Base-by-base conservation (phyloP, 2,329 filamentous ascomycete species). In the Davidsoniella eucalypti region DNA sequence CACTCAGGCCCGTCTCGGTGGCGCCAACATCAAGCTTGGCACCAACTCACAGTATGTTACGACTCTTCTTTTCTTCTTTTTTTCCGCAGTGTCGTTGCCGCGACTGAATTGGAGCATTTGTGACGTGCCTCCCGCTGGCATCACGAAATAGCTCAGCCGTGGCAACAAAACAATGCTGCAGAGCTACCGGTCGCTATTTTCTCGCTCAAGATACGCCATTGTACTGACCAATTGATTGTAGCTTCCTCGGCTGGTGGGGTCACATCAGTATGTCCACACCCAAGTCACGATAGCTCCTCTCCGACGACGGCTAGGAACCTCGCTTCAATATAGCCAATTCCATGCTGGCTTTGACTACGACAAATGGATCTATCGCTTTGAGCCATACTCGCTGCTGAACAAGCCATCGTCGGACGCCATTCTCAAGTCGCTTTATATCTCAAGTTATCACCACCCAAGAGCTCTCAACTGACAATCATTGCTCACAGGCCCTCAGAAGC, bases 401-500 rank as follows among this genome's bases (percentile, higher is more conserved):
- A 33, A 33, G 29, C 29, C 6, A 33, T 33, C 12, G 8, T 33
- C 29, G 29, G 12, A 33, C 12, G 9, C 29, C 8, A 33, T 33
- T 33, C 3, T 33, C 29, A 12, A 12, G 8, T 33, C 29, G 29
- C 29, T 33, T 33, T 33, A 10, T 33, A 33, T 33, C 29, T 12
- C 26, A 33, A 26, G 4, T 21, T 14, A 7, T 29, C 33, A 14
- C n/a, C 18, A 14, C 17, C 8, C 21, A 29, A 37, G n/a, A 36
- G 44, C 44, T 29, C 26, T 37, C 8, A 25, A 37, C 14, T 38
- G 44, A 47, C 54, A 29, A 29, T 7, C 7, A 8, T 23, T 14
- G 16, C 14, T n/a, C 6, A 42, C 60, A 78, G 75, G 75, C 62
- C 70, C 71, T 59, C 62, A 68, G 64, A 72, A 73, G 65, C 77